Evolutionary conservation across 2,329 filamentous ascomycete genomes (phyloP).

Genomic region (Beauveria sp.): DNA sequence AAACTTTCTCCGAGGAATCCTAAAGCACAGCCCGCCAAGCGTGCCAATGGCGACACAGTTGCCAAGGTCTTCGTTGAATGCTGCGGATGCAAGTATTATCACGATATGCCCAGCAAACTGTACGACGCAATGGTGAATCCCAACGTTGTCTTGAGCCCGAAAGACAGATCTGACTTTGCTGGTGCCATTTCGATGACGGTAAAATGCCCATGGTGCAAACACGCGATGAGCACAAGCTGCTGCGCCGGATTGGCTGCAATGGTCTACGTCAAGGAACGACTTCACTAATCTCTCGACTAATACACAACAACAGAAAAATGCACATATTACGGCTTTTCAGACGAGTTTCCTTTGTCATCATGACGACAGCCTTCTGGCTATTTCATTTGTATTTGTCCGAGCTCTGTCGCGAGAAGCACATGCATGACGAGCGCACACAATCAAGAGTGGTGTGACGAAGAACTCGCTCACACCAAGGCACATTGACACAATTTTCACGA

Average conservation of each 20-base stretch:
- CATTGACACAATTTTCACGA: neutral
- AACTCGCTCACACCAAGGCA: neutral
- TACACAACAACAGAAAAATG: neutral
- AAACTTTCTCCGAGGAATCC: slow-evolving; percentile 2
- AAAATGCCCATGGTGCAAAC: slow-evolving; percentile 64
- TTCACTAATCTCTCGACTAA: slow-evolving; percentile 33
- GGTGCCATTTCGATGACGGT: slow-evolving; percentile 54
- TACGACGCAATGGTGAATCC: slow-evolving; percentile 59
- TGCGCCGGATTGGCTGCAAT: slow-evolving; percentile 62
- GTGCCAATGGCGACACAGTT: slow-evolving; percentile 30
- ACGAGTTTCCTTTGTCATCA: slow-evolving; percentile 5
- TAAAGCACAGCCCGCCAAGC: slow-evolving; percentile 10
- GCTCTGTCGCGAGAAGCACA: neutral
- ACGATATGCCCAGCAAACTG: slow-evolving; percentile 57
- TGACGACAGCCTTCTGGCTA: neutral
- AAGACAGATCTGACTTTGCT: slow-evolving; percentile 42
- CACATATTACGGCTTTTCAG: slow-evolving; percentile 1
- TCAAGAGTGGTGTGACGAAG: neutral
- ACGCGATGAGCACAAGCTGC: slow-evolving; percentile 61
- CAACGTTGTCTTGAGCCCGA: slow-evolving; percentile 41
- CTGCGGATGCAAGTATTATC: slow-evolving; percentile 56
- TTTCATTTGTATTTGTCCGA: neutral
- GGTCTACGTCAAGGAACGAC: slow-evolving; percentile 56
- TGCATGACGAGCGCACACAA: neutral
- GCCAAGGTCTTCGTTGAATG: slow-evolving; percentile 60